Conservation (phyloP, 2,329 filamentous ascomycete species). For the Helotiales sp. region DNA sequence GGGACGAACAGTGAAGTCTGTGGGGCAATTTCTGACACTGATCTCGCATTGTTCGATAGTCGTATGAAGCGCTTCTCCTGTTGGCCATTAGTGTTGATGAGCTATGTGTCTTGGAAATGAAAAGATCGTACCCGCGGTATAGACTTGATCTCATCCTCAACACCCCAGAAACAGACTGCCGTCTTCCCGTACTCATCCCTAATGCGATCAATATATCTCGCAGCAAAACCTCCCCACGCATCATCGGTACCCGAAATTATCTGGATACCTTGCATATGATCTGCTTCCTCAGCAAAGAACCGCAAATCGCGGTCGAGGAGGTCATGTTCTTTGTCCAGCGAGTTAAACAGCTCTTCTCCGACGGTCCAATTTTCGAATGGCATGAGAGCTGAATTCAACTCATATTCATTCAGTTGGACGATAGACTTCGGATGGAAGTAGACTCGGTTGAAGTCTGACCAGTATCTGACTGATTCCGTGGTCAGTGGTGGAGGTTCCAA, state of each 20-base stretch:
- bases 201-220: slow-evolving; percentile 72
- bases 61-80: slow-evolving; percentile 64
- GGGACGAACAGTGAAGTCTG: slow-evolving; percentile 79
- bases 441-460: slow-evolving; percentile 94
- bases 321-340: slow-evolving; percentile 78
- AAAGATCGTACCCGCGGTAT: slow-evolving; percentile 50
- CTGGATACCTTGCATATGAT: slow-evolving; percentile 87
- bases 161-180: slow-evolving; percentile 82
- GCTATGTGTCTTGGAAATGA: neutral
- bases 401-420: slow-evolving; percentile 83
- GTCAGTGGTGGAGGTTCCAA: slow-evolving; percentile 62
- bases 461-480: slow-evolving; percentile 78
- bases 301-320: slow-evolving; percentile 87
- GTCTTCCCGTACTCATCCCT: slow-evolving; percentile 90
- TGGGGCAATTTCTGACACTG: slow-evolving; percentile 65
- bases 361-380: slow-evolving; percentile 77
- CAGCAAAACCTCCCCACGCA: slow-evolving; percentile 78
- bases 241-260: slow-evolving; percentile 71
- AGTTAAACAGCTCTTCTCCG: slow-evolving; percentile 74
- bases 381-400: slow-evolving; percentile 75
- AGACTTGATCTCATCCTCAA: slow-evolving; percentile 62
- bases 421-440: slow-evolving; percentile 89
- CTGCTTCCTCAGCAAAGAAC: slow-evolving; percentile 88
- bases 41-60: slow-evolving; percentile 72
- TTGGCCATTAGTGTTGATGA: neutral